Conservation (phyloP, 768 basidiomycete species). For the Filobasidium floriforme region DNA sequence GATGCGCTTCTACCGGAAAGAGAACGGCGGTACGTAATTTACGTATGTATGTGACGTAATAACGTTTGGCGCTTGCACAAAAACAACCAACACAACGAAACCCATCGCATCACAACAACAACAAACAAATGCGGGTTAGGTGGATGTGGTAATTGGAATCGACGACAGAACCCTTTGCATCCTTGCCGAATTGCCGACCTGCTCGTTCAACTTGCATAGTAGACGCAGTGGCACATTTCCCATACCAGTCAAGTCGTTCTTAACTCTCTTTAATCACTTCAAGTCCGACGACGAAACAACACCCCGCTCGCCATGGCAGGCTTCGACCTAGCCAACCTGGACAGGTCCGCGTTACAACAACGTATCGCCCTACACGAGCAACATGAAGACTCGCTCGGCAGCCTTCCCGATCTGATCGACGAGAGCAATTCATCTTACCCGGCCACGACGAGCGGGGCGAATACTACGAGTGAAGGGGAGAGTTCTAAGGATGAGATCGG, state of each 20-base stretch:
- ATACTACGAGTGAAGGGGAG: not conserved
- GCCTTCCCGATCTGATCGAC: constrained; percentile 1
- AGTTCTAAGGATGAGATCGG: not conserved
- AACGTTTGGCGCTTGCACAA: too few relatives aligned
- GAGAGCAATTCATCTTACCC: not conserved
- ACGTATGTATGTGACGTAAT: too few relatives aligned
- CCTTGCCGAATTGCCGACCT: too few relatives aligned
- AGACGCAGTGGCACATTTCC: too few relatives aligned
- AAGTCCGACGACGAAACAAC: too few relatives aligned
- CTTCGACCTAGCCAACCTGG: constrained; percentile 1
- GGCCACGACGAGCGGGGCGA: not conserved
- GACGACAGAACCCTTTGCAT: too few relatives aligned
- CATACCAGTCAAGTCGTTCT: too few relatives aligned
- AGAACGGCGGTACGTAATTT: too few relatives aligned
- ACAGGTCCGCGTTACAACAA: not conserved
- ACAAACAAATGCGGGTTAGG: not conserved
- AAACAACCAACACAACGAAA: not conserved
- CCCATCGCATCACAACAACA: constrained; percentile 6
- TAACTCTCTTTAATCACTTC: too few relatives aligned
- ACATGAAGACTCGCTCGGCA: not conserved
- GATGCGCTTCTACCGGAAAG: too few relatives aligned
- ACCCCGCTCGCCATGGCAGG: not conserved
- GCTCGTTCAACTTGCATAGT: too few relatives aligned
- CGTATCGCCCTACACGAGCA: not conserved
- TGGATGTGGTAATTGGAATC: too few relatives aligned